phyloP scores from a whole-genome alignment of 495 filamentous ascomycete species.

The Penicillium soppii region DNA sequence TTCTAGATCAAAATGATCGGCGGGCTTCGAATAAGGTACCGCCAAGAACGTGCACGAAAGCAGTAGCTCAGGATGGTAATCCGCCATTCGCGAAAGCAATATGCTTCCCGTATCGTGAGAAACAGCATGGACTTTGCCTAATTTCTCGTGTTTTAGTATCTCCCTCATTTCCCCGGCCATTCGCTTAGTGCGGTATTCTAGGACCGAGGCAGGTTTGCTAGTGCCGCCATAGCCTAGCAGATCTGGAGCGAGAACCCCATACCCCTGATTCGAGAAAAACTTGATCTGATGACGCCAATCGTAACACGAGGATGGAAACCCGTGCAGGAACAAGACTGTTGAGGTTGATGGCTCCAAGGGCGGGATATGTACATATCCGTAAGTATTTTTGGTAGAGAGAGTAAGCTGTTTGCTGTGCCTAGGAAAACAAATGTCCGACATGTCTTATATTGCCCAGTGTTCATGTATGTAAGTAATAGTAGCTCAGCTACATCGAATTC shows the following conservation, averaged over 20 bases:
- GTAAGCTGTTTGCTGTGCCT: too few relatives aligned
- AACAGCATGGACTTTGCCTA: slow-evolving; percentile 15
- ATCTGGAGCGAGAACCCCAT: slow-evolving; percentile 44
- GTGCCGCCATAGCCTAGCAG: slow-evolving; percentile 45
- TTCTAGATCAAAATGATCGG: slow-evolving; percentile 21
- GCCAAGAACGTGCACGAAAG: slow-evolving; percentile 24
- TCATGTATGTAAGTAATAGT: too few relatives aligned
- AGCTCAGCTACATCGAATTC: too few relatives aligned
- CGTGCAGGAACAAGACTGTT: slow-evolving; percentile 35
- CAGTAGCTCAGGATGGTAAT: slow-evolving; percentile 27
- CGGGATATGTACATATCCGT: slow-evolving; percentile 27
- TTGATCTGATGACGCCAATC: slow-evolving; percentile 43
- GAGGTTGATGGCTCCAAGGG: slow-evolving; percentile 14
- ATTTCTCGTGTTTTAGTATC: slow-evolving; percentile 16
- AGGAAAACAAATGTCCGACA: too few relatives aligned
- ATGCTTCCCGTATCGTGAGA: slow-evolving; percentile 31
- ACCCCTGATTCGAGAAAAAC: slow-evolving; percentile 29
- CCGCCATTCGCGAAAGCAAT: slow-evolving; percentile 27
- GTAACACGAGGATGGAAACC: slow-evolving; percentile 33
- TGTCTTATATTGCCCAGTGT: too few relatives aligned
- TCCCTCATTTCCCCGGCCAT: slow-evolving; percentile 26
- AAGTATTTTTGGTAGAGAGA: slow-evolving; percentile 6
- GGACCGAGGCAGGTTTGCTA: slow-evolving; percentile 31
- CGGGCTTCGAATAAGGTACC: slow-evolving; percentile 24
- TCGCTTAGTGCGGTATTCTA: slow-evolving; percentile 29